Evolutionary conservation across 2,329 filamentous ascomycete genomes (phyloP).

Genomic region (Fusarium robinianum): DNA sequence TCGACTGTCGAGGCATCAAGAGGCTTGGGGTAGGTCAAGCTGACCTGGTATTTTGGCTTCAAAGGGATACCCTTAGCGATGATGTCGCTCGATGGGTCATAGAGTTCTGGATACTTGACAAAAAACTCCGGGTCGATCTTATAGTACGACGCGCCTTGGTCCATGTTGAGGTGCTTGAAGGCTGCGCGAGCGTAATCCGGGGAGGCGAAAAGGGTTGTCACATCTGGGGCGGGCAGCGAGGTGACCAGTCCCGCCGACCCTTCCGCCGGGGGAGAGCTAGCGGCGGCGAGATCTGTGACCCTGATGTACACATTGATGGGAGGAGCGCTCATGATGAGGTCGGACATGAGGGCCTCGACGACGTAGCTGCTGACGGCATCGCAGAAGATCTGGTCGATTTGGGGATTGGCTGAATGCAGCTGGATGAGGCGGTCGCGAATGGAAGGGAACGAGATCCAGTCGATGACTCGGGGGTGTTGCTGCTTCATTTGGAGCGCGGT

Average conservation of each 20-base stretch:
- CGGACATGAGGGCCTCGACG: constrained; percentile 39
- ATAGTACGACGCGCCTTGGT: constrained; percentile 39
- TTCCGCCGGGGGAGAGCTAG: constrained; percentile 23
- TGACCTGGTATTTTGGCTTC: constrained; percentile 36
- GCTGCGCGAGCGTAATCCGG: constrained; percentile 34
- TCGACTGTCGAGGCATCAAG: constrained; percentile 37
- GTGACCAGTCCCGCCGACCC: constrained; percentile 6
- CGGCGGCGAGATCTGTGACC: constrained; percentile 39
- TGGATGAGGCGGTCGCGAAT: constrained; percentile 39
- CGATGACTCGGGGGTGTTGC: constrained; percentile 38
- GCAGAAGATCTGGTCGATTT: constrained; percentile 41
- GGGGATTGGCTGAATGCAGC: constrained; percentile 39
- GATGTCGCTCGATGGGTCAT: constrained; percentile 33
- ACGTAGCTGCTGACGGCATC: constrained; percentile 42
- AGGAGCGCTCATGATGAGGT: constrained; percentile 33
- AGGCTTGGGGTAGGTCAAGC: constrained; percentile 38
- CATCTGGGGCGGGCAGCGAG: constrained; percentile 33
- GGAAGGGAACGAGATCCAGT: constrained; percentile 39
- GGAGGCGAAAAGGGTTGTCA: constrained; percentile 29
- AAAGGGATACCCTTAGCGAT: constrained; percentile 38
- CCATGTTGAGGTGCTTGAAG: constrained; percentile 39
- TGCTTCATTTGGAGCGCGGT: constrained; percentile 34
- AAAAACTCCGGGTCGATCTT: constrained; percentile 42
- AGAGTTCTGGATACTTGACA: constrained; percentile 40
- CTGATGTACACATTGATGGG: constrained; percentile 36